phyloP scores from a whole-genome alignment of 78 protist species.

The Pigoraptor vietnamica region DNA sequence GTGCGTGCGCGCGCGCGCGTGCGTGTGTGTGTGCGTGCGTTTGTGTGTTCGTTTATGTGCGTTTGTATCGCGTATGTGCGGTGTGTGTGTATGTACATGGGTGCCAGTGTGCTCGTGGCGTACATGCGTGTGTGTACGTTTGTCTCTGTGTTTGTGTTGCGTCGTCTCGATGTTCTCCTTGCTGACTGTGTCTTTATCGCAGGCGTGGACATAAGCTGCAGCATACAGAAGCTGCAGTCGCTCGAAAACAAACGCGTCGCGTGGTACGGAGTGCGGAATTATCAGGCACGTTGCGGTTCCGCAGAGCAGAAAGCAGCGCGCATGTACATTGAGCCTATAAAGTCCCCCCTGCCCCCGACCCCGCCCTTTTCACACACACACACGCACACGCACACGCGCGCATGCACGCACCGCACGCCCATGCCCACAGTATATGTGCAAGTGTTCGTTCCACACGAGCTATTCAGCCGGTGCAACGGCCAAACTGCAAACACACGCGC shows the following conservation, averaged over 20 bases:
- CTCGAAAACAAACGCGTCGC: neutral
- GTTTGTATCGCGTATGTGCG: neutral
- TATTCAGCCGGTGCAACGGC: no score
- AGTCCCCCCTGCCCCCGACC: no score
- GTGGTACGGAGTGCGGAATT: constrained; percentile 50
- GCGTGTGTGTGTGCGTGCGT: neutral
- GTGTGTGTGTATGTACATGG: no score
- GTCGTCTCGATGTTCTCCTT: neutral
- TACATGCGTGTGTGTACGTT: neutral
- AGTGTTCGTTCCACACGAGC: no score
- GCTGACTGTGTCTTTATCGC: neutral
- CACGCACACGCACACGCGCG: no score
- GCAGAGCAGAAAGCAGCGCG: no score
- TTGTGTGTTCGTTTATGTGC: neutral
- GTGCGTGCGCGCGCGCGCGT: neutral
- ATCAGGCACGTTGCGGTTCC: neutral
- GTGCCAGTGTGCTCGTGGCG: no score
- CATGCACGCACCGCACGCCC: no score
- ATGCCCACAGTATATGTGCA: no score
- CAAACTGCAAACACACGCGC: no score
- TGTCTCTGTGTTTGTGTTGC: neutral
- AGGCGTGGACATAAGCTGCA: neutral
- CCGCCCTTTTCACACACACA: no score
- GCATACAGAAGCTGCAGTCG: neutral
- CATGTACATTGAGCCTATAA: no score